Base-by-base conservation (phyloP, 2,329 filamentous ascomycete species). In the Neurospora sp. region DNA sequence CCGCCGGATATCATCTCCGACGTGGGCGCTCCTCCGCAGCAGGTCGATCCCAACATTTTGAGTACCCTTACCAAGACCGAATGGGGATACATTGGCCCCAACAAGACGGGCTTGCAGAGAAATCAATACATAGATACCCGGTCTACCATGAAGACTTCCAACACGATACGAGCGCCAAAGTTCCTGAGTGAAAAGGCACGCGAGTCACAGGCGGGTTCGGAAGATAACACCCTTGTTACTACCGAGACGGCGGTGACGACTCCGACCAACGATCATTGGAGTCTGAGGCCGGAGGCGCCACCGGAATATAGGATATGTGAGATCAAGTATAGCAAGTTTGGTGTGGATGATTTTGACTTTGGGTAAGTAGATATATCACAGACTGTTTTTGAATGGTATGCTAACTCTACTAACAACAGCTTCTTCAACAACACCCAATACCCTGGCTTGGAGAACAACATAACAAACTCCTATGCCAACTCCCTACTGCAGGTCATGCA, bases 331-430 rank as follows among this genome's bases (percentile, higher is more conserved):
- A 97, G 95, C 84, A 96, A 93, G 78, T 99, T 97, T 79, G 96
- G 96, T 23, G 93, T 99, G n/a, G 95, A 98, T 76, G 96, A 99
- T 79, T 99, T 99, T 79, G 96, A 99, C 79, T 99, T 99, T 81
- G 91, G 91, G 89, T 92, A 82, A 76, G 88, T 80, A 2, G 37
- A 3, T 8, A 6, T 40, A 4, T 12, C 17, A 12, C 19, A 15
- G 6, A 17, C 12, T 12, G 4, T 65, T 33, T 65, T 3, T 38
- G 62, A n/a, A 38, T 12, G 19, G 12, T 10, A 23, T 15, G 2
- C 36, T 65, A 19, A 33, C 23, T 33, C 28, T 5, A 8, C 6
- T 2, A 6, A 65, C 2, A 6, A 65, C 12, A 73, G 92, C 70
- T 98, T 92, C 79, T 99, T 96, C 84, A 99, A 99, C 80, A 93